Conservation (phyloP, 306 rosid species). For the Hylodesmum podocarpum region DNA sequence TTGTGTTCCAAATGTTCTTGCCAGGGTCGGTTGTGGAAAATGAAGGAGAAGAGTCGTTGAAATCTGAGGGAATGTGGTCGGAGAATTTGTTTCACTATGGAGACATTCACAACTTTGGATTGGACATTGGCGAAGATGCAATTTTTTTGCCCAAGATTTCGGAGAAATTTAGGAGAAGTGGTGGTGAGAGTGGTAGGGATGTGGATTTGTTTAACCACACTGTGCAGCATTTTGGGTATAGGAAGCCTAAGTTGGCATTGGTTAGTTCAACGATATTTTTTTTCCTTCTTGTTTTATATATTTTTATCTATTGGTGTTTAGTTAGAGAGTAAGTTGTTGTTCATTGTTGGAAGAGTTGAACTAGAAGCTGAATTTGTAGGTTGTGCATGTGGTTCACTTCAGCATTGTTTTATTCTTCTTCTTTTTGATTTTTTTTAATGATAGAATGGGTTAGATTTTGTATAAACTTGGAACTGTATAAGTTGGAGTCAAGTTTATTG, state of each 20-base stretch:
- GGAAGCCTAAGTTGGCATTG: slow-evolving; percentile 90
- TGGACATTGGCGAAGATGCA: slow-evolving; percentile 75
- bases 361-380: too few relatives aligned
- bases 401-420: too few relatives aligned
- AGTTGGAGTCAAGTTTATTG: too few relatives aligned
- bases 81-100: slow-evolving; percentile 43
- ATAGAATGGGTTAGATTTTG: too few relatives aligned
- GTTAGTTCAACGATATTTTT: slow-evolving; percentile 47
- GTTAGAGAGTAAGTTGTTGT: slow-evolving; percentile 9
- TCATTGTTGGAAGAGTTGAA: slow-evolving; percentile 13
- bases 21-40: slow-evolving; percentile 79
- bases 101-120: slow-evolving; percentile 49
- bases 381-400: too few relatives aligned
- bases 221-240: slow-evolving; percentile 53
- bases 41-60: slow-evolving; percentile 31
- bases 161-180: slow-evolving; percentile 59
- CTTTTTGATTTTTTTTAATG: too few relatives aligned
- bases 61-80: slow-evolving; percentile 46
- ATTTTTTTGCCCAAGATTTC: slow-evolving; percentile 69
- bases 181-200: slow-evolving; percentile 27
- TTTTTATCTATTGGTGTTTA: background rate
- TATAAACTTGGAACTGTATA: too few relatives aligned
- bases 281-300: background rate
- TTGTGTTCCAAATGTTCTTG: slow-evolving; percentile 79
- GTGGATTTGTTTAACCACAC: slow-evolving; percentile 47